Evolutionary conservation across 805 yeast genomes (phyloP).

Genomic region (Ogataea ramenticola): DNA sequence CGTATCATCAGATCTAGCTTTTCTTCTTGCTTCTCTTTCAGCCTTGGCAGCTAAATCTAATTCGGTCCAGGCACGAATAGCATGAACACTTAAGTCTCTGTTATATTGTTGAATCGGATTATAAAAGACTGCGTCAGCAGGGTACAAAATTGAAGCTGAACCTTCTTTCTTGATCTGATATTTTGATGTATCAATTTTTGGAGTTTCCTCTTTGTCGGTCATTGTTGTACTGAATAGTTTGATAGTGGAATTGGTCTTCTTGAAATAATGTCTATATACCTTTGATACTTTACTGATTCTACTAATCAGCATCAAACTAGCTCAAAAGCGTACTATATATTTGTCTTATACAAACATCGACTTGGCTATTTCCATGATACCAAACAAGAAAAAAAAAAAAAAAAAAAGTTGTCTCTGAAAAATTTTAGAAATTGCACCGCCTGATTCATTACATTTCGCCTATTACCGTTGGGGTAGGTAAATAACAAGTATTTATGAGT

Average conservation of each 20-base stretch:
- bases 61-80: slow-evolving; percentile 81
- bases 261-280: background rate
- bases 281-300: background rate
- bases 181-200: slow-evolving; percentile 11
- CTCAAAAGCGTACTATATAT: too few species aligned
- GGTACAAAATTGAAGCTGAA: slow-evolving; percentile 71
- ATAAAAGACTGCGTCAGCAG: slow-evolving; percentile 85
- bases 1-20: slow-evolving; percentile 15
- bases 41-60: slow-evolving; percentile 36
- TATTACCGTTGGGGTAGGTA: too few species aligned
- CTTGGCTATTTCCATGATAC: too few species aligned
- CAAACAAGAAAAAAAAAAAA: too few species aligned
- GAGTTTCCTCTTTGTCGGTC: background rate
- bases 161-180: slow-evolving; percentile 57
- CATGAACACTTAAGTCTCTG: slow-evolving; percentile 80
- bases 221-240: background rate
- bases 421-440: too few species aligned
- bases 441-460: too few species aligned
- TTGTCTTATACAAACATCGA: too few species aligned
- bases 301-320: too few species aligned
- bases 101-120: slow-evolving; percentile 97
- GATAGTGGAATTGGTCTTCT: too few species aligned
- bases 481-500: too few species aligned
- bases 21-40: slow-evolving; percentile 20
- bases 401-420: too few species aligned